Conservation (phyloP, 116 monocot species). For the Zostera marina region DNA sequence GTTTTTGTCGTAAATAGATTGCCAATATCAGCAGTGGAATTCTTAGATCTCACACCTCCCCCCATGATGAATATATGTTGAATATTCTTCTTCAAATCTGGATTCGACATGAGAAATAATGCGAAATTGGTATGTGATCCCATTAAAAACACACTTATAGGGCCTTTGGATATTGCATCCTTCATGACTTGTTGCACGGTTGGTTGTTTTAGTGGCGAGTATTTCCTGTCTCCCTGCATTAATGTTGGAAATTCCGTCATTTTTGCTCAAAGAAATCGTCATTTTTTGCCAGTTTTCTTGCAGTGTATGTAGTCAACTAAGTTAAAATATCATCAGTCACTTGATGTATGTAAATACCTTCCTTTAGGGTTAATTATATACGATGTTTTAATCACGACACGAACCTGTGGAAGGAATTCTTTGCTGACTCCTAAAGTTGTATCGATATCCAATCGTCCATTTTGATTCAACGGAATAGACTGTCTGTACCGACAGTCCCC, state of each 20-base stretch:
- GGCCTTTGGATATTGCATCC: conserved; percentile 54
- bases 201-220: conserved; percentile 49
- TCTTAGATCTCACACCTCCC: conserved; percentile 60
- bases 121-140: conserved; percentile 78
- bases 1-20: conserved; percentile 52
- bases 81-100: conserved; percentile 64
- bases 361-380: no score
- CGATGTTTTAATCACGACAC: no score
- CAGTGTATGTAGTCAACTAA: no score
- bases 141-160: conserved; percentile 44
- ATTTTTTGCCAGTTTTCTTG: no score
- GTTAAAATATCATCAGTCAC: no score
- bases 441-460: conserved; percentile 48
- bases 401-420: conserved; percentile 61
- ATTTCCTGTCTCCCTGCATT: conserved; percentile 57
- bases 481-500: conserved; percentile 85
- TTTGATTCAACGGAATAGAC: conserved; percentile 36
- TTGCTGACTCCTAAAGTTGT: conserved; percentile 58
- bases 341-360: no score
- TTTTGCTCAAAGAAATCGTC: no score
- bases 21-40: conserved; percentile 68
- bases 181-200: conserved; percentile 70
- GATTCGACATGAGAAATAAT: conserved; percentile 68
- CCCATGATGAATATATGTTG: conserved; percentile 83
- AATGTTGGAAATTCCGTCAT: no score